Base-by-base conservation (phyloP, 331 rosid species). In the Spiraea crenata region DNA sequence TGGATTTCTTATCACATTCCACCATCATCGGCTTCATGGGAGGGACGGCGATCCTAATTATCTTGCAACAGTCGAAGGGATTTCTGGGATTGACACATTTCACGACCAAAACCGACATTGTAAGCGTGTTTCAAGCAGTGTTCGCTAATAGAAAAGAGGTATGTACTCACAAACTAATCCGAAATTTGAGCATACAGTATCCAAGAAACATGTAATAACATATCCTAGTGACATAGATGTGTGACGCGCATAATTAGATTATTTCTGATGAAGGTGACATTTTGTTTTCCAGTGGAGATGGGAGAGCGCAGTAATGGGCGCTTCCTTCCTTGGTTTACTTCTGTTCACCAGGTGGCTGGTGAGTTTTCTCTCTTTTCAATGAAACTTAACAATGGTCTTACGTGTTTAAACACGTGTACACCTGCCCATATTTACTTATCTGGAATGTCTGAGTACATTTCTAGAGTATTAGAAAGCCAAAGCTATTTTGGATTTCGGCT, bases 1-100 rank as follows among this genome's bases (percentile, higher is more conserved):
- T 93, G 71, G 98, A 93, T 79, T 93, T 93, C 81, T 85, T 93
- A 72, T 90, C 98, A 3, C 96, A 90, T 82, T 84, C 98, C 10
- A 90, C 97, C 55, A 90, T 93, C 65, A 79, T 85, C 44, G 98
- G 97, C 11, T 93, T 93, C 68, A 90, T 93, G 96, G 89, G 85
- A 70, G 98, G 98, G 2, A 93, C 97, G 1, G 93, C 98, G 13
- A 54, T 75, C 2, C 80, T 93, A 31, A 90, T 93, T 10, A 81
- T 71, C 77, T 77, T 84, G 35, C 89, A 85, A 71, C 98, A 93
- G 63, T 66, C 88, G 1, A 93, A 85, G 82, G 96, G 97, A 25
- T 10, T 93, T 0, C 72, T 93, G 31, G 97, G 97, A 17, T 20
- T 93, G 81, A 76, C n/a, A 25, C 82, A 67, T 72, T 93, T 93